phyloP scores from a whole-genome alignment of 2,329 filamentous ascomycete genomes.

The Phaeosphaeriaceae sp. region DNA sequence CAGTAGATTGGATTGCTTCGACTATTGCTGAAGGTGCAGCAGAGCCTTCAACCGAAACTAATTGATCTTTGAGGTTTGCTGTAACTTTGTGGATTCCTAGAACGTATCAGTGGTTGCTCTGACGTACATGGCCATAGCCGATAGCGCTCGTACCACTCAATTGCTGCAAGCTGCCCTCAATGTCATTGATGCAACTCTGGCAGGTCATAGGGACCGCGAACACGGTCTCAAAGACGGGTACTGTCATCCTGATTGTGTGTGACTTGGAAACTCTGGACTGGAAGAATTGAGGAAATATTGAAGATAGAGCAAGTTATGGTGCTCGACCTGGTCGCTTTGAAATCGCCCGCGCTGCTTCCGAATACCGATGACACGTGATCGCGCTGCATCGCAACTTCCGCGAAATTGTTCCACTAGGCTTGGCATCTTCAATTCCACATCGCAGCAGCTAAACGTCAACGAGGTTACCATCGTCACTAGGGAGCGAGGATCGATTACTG shows the following conservation, averaged over 20 bases:
- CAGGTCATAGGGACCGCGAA: constrained; percentile 96
- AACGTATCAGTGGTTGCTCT: constrained; percentile 26
- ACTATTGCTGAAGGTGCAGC: constrained; percentile 91
- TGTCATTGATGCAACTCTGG: constrained; percentile 84
- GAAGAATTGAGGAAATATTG: not conserved
- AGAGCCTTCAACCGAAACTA: constrained; percentile 87
- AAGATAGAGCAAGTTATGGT: constrained; percentile 14
- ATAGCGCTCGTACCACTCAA: constrained; percentile 63
- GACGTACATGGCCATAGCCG: constrained; percentile 23
- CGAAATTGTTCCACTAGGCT: constrained; percentile 22
- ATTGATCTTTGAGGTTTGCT: constrained; percentile 80
- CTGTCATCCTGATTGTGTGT: constrained; percentile 31
- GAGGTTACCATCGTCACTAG: not conserved
- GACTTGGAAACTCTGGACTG: constrained; percentile 1
- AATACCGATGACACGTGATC: constrained; percentile 21
- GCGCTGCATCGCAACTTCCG: constrained; percentile 6
- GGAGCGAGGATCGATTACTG: not conserved
- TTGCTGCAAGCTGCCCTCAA: constrained; percentile 79
- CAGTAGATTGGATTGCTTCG: constrained; percentile 84
- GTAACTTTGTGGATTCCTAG: constrained; percentile 82
- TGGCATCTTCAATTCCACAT: constrained; percentile 20
- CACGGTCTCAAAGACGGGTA: constrained; percentile 70
- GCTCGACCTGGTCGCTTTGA: constrained; percentile 36
- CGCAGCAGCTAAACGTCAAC: constrained; percentile 1
- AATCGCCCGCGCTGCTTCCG: constrained; percentile 26